Base-by-base conservation (phyloP, 306 rosid species). In the Vachellia pachyceras region DNA sequence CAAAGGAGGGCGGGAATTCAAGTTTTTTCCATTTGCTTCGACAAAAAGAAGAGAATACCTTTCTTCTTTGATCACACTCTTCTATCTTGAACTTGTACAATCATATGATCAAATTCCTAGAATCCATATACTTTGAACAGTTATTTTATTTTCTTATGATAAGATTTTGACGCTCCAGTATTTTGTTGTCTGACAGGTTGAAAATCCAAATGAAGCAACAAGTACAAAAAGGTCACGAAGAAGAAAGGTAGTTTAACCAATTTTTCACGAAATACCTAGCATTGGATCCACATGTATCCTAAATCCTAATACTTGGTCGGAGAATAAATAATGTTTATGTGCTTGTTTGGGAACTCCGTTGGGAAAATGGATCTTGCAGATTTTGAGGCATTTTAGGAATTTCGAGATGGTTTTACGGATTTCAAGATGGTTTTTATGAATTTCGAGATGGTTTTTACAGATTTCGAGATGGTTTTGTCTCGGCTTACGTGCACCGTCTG, bases 211-310 rank as follows among this genome's bases (percentile, higher is more conserved):
- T 63, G 95, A 85, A 80, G 39, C 84, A 15, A 69, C 82, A 46
- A 86, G 79, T 67, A 78, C 83, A 69, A 95, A 86, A 89, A 89
- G 89, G 77, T 40, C 93, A 44, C 88, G 94, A 81, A 95, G 84
- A 77, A 93, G 86, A 87, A 95, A 88, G 95, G 99, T 95, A 82
- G 67, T 40, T 5, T 20, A 55, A 29, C 45, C 22, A 54, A 17
- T 36, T 80, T 42, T 65, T 20, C 39, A 61, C 7, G 18, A 61
- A 60, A 60, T 10, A 29, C 25, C 63, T 7, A 42, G 81, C 54
- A 54, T 71, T 23, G 46, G 46, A 79, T 75, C 18, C n/a, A 47
- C 64, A 70, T 77, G 69, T 22, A 15, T 57, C 66, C 25, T 46
- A 37, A 57, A n/a, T n/a, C n/a, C n/a, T n/a, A n/a, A n/a, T 73